Percentiles rank a stretch among this genome's conserved stretches.
phyloP scores from a whole-genome alignment of 164 flowering plant genomes.

The Kingdonia uniflora region DNA sequence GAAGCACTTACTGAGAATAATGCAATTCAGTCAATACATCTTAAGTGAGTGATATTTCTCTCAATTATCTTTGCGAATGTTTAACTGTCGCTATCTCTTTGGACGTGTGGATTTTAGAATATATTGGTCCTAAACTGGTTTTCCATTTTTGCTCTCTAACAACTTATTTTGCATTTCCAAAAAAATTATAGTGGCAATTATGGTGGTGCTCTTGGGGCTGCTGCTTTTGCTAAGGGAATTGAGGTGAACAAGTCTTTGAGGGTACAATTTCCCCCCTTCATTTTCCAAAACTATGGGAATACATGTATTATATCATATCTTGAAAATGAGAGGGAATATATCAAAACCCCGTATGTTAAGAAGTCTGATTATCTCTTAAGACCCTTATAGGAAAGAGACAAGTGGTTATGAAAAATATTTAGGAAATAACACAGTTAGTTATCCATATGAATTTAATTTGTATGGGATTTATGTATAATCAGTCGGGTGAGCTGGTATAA shows the following conservation, averaged over 20 bases:
- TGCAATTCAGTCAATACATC: conserved; percentile 47
- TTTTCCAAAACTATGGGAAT: background rate
- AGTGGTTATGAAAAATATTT: too few relatives aligned
- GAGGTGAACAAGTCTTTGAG: conserved; percentile 84
- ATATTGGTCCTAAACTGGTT: background rate
- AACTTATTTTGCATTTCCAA: conserved; percentile 10
- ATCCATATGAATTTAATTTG: too few relatives aligned
- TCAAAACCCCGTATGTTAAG: too few relatives aligned
- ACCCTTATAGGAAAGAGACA: too few relatives aligned
- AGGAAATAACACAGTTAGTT: too few relatives aligned
- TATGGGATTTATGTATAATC: too few relatives aligned
- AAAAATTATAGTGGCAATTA: conserved; percentile 72
- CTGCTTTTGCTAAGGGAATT: conserved; percentile 85
- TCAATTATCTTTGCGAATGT: background rate
- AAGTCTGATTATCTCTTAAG: too few relatives aligned
- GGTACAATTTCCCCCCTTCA: conserved; percentile 32
- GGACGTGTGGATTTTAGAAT: too few relatives aligned
- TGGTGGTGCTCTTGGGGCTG: conserved; percentile 91
- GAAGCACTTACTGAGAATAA: conserved; percentile 82
- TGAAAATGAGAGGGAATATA: too few relatives aligned
- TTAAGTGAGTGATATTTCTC: conserved; percentile 53
- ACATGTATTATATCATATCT: background rate
- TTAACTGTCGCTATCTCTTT: background rate
- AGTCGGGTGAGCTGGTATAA: too few relatives aligned
- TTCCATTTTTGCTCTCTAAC: background rate